These are phyloP conservation scores for Fragosphaeria purpurea DNA, from an alignment of 2,329 filamentous ascomycete species.

Conservation along the genomic window DNA sequence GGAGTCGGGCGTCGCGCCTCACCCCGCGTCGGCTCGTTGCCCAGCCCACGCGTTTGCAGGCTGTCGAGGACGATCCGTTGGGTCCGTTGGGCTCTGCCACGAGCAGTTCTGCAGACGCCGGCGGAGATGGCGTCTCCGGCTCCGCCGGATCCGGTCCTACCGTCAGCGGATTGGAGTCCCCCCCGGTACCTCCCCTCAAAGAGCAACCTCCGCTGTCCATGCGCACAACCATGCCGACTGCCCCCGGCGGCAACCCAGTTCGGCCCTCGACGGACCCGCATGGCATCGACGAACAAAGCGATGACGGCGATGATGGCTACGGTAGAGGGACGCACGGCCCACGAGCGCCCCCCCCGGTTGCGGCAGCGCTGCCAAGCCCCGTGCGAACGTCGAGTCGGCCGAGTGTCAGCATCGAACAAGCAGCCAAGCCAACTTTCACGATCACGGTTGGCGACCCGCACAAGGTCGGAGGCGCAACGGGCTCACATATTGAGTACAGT, in stretches of 20 bases:
- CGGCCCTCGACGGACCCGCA: slow-evolving; percentile 44
- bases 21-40: slow-evolving; percentile 55
- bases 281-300: slow-evolving; percentile 51
- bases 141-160: not conserved
- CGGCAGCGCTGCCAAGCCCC: slow-evolving; percentile 43
- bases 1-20: slow-evolving; percentile 34
- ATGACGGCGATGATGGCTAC: slow-evolving; percentile 50
- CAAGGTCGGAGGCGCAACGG: slow-evolving; percentile 94
- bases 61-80: slow-evolving; percentile 63
- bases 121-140: not conserved
- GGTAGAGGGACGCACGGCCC: slow-evolving; percentile 32
- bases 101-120: slow-evolving; percentile 18
- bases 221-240: slow-evolving; percentile 44
- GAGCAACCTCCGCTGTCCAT: slow-evolving; percentile 48
- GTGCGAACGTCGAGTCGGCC: slow-evolving; percentile 50
- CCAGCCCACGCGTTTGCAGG: slow-evolving; percentile 68
- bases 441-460: slow-evolving; percentile 94
- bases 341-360: slow-evolving; percentile 56
- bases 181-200: slow-evolving; percentile 60
- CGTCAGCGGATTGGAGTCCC: slow-evolving; percentile 25
- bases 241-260: slow-evolving; percentile 20
- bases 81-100: slow-evolving; percentile 60
- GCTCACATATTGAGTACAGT: slow-evolving; percentile 94
- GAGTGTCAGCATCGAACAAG: slow-evolving; percentile 85
- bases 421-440: slow-evolving; percentile 80